Base-by-base conservation (phyloP, 352 stramenopile genomes). In the Phytophthora meadii region DNA sequence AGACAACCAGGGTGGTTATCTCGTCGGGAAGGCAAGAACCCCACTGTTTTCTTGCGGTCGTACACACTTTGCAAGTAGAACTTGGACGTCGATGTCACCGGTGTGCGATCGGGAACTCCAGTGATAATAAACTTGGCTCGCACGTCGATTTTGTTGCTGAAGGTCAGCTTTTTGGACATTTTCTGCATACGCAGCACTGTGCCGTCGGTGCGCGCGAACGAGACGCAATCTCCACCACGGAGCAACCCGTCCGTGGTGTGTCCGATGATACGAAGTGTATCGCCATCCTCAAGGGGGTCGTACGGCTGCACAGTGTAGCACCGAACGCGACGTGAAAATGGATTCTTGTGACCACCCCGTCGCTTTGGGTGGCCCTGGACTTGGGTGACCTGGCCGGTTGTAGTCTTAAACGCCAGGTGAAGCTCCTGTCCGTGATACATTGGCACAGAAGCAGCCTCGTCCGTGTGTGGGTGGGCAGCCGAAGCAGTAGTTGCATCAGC, bases 21-120 rank as follows among this genome's bases (percentile, higher is more conserved):
- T 30, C 74, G 68, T 24, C 74, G 66, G 25, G 79, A 81, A 40
- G 72, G 73, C 66, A 90, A 55, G 56, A 85, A 89, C 3, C 79
- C 82, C 19, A 91, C 73, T 11, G 76, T 88, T 69, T 82, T 87
- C 55, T 81, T 82, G 54, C 75, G 77, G 54, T 90, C 82, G 62
- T 88, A 87, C n/a, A 88, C 70, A 58, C 77, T 88, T 62, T 87
- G 78, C 24, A 91, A 55, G 58, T 88, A 91, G 50, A 91, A 91
- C 65, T 83, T 88, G 68, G 77, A 87, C 39, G 68, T 85, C 46
- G 80, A 80, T 1, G 80, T 87, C 30, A 91, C 82, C 5, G 80
- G 54, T 10, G 77, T 87, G 25, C 78, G 74, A 24, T 89, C 80
- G 14, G 80, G 82, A 30, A 91, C 81, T n/a, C 82, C 80, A 12